These are phyloP conservation scores for Grosmannia clavigera DNA, from an alignment of 2,329 filamentous ascomycete species.

Conservation along the genomic window DNA sequence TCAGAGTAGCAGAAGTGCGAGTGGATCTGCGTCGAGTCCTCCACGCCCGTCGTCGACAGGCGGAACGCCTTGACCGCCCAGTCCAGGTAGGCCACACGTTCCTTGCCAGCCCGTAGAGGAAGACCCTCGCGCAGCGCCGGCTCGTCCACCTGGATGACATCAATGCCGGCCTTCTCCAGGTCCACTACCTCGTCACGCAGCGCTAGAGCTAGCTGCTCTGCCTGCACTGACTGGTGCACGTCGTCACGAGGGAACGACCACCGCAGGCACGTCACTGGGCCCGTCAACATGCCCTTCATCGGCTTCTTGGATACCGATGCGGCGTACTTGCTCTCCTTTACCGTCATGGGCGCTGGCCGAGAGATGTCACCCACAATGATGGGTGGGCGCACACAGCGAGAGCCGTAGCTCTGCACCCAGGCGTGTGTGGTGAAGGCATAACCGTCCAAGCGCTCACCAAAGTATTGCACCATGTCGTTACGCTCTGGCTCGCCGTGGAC, in stretches of 20 bases:
- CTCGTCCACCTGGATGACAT: slow-evolving; percentile 98
- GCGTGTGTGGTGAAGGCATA: slow-evolving; percentile 99
- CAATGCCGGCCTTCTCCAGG: slow-evolving; percentile 91
- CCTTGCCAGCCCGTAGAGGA: slow-evolving; percentile 82
- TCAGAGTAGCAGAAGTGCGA: slow-evolving; percentile 99
- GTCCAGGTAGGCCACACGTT: slow-evolving; percentile 91
- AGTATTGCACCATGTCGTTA: slow-evolving; percentile 99
- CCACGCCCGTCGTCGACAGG: slow-evolving; percentile 82
- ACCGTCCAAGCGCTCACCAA: slow-evolving; percentile 90
- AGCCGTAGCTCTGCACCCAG: slow-evolving; percentile 96
- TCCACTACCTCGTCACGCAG: slow-evolving; percentile 98
- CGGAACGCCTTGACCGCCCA: slow-evolving; percentile 99
- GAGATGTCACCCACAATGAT: slow-evolving; percentile 99
- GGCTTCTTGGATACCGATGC: slow-evolving; percentile 93
- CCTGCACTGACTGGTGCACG: slow-evolving; percentile 97
- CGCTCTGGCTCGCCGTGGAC: slow-evolving; percentile 99
- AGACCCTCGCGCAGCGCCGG: slow-evolving; percentile 98
- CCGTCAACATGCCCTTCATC: slow-evolving; percentile 99
- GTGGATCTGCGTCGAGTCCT: slow-evolving; percentile 97
- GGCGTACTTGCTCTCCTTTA: slow-evolving; percentile 99
- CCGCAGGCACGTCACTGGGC: slow-evolving; percentile 94
- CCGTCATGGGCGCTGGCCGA: slow-evolving; percentile 91
- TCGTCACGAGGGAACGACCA: slow-evolving; percentile 99
- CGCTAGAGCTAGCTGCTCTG: slow-evolving; percentile 94
- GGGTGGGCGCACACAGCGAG: slow-evolving; percentile 92